phyloP scores from a whole-genome alignment of 257 asterid species.

The Petunia axillaris region DNA sequence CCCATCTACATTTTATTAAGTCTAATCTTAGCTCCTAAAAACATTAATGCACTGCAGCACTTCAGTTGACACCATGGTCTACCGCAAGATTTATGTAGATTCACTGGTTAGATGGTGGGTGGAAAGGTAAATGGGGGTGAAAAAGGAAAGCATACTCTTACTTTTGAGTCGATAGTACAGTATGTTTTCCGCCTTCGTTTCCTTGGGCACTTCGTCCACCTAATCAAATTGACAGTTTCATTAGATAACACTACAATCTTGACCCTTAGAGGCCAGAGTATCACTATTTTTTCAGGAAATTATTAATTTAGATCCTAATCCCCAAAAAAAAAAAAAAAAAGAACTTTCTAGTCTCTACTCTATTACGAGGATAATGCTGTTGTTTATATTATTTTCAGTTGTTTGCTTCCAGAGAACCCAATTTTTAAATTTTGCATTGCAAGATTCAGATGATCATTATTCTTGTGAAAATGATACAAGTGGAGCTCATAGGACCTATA shows the following conservation, averaged over 20 bases:
- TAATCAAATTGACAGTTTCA: neutral
- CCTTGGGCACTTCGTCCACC: constrained; percentile 1
- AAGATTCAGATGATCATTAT: neutral
- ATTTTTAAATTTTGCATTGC: neutral
- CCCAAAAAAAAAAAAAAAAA: neutral
- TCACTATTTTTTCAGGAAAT: neutral
- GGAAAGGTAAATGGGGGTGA: constrained; percentile 2
- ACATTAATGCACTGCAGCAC: neutral
- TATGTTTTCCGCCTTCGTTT: neutral
- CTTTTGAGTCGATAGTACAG: neutral
- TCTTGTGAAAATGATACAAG: constrained; percentile 18
- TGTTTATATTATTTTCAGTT: neutral
- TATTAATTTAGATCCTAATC: constrained; percentile 7
- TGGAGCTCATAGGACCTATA: neutral
- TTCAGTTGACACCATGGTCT: neutral
- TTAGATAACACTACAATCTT: neutral
- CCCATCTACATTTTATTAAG: neutral
- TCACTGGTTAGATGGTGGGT: constrained; percentile 5
- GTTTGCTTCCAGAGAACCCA: neutral
- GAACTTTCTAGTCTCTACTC: neutral
- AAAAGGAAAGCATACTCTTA: constrained; percentile 5
- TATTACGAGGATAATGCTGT: neutral
- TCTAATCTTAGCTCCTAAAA: constrained; percentile 15
- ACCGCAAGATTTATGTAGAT: neutral
- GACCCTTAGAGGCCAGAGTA: neutral